Base-by-base conservation (phyloP, 2,329 filamentous ascomycete genomes). In the Cladophialophora chaetospira region DNA sequence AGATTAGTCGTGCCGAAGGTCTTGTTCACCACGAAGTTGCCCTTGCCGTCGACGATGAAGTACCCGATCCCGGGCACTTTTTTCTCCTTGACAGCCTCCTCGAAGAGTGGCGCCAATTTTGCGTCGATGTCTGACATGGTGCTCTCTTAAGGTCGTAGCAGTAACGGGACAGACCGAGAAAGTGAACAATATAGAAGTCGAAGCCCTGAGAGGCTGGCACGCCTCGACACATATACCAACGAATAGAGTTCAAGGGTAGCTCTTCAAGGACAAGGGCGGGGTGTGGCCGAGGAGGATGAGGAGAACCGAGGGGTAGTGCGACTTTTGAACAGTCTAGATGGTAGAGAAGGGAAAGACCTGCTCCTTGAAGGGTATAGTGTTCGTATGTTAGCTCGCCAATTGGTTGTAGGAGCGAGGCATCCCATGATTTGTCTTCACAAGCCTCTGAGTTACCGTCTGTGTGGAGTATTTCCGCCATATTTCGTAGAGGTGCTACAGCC, bases 31-130 rank as follows among this genome's bases (percentile, higher is more conserved):
- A 63, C 33, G 6, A 55, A 55, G 40, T 63, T 45, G 48, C 63
- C 63, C 11, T 57, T 56, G 29, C 53, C 40, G 31, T 61, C 60
- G 31, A 61, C 19, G 23, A 63, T 33, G 42, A 61, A 46, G 15
- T 56, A 60, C 5, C 58, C 61, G 10, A 62, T 52, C 11, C 53
- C 60, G 6, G 62, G 60, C 13, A 61, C 46, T 48, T 60, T 60
- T 36, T 61, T 57, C 13, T 63, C 57, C 31, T 61, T 58, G n/a
- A 61, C 57, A 11, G 56, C 61, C 5, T 47, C 50, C 36, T 66
- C 63, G 33, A 62, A 46, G 31, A 63, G 33, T 9, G 58, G 31
- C 43, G 45, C 58, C 5, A 65, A 31, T 50, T 60, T 49, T 28
- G 55, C 42, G 17, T 59, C 60, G 57, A 63, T 59, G 50, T 19